Conservation (phyloP, 192 early-diverging fungal genomes). For the Coemansia sp. region DNA sequence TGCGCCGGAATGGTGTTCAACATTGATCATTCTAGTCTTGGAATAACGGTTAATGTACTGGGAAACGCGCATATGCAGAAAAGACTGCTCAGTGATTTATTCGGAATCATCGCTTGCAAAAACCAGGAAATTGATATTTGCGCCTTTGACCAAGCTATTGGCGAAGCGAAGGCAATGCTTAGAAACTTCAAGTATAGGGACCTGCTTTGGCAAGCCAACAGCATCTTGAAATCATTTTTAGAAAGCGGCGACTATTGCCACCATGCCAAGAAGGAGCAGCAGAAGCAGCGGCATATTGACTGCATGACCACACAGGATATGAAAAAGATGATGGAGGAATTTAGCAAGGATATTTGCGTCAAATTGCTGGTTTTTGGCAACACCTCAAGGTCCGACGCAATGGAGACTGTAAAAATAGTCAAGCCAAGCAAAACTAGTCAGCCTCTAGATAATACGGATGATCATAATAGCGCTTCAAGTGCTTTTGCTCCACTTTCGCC, state of each 20-base stretch:
- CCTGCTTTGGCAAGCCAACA: not conserved
- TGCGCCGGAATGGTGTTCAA: not conserved
- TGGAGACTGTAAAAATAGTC: not conserved
- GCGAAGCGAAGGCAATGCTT: not conserved
- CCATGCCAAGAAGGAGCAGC: not conserved
- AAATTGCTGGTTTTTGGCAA: not conserved
- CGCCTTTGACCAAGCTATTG: not conserved
- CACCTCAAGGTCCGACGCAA: not conserved
- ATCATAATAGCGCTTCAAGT: too few species aligned
- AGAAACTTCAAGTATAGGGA: not conserved
- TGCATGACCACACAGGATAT: too few species aligned
- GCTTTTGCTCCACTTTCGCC: not conserved
- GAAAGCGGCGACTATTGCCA: not conserved
- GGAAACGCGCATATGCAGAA: not conserved
- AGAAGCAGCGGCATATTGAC: too few species aligned
- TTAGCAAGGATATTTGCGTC: not conserved
- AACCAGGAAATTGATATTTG: too few species aligned
- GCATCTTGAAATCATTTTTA: not conserved
- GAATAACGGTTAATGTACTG: not conserved
- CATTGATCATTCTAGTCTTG: not conserved
- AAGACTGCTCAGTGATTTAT: not conserved
- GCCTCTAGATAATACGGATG: too few species aligned
- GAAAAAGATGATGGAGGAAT: not conserved
- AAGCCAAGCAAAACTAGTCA: too few species aligned
- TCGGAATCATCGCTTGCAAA: not conserved